These are phyloP conservation scores for Camillea tinctor DNA, from an alignment of 2,329 filamentous ascomycete species.

Conservation along the genomic window DNA sequence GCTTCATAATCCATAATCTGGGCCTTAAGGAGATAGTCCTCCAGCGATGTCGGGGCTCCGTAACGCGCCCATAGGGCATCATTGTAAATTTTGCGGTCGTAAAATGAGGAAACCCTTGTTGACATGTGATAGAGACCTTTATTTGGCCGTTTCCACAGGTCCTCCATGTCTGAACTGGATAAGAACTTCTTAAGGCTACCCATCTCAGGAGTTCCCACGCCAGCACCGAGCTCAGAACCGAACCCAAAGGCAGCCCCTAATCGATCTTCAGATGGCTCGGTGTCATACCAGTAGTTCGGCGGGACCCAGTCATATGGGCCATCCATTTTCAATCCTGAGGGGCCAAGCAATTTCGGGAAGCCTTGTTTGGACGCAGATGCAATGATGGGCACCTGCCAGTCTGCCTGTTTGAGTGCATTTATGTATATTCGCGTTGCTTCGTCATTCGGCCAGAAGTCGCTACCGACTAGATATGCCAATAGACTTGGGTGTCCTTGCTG, in stretches of 20 bases:
- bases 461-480: conserved; percentile 58
- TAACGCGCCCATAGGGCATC: conserved; percentile 51
- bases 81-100: conserved; percentile 58
- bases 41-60: conserved; percentile 49
- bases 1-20: conserved; percentile 66
- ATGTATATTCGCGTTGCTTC: conserved; percentile 53
- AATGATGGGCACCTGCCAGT: conserved; percentile 59
- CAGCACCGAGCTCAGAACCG: conserved; percentile 60
- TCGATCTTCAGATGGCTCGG: conserved; percentile 36
- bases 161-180: conserved; percentile 46
- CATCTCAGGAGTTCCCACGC: conserved; percentile 61
- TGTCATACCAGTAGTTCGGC: conserved; percentile 62
- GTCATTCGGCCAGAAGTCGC: conserved; percentile 63
- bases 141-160: conserved; percentile 54
- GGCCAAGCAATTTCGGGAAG: conserved; percentile 49
- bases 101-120: conserved; percentile 52
- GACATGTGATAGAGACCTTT: conserved; percentile 61
- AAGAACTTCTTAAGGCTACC: conserved; percentile 55
- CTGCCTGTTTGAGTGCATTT: conserved; percentile 45
- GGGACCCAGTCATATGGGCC: conserved; percentile 67
- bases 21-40: conserved; percentile 58
- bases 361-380: conserved; percentile 56
- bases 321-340: conserved; percentile 64
- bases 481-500: conserved; percentile 60
- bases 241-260: conserved; percentile 62